Conservation (phyloP, 257 asterid genomes). For the Solanum peruvianum region DNA sequence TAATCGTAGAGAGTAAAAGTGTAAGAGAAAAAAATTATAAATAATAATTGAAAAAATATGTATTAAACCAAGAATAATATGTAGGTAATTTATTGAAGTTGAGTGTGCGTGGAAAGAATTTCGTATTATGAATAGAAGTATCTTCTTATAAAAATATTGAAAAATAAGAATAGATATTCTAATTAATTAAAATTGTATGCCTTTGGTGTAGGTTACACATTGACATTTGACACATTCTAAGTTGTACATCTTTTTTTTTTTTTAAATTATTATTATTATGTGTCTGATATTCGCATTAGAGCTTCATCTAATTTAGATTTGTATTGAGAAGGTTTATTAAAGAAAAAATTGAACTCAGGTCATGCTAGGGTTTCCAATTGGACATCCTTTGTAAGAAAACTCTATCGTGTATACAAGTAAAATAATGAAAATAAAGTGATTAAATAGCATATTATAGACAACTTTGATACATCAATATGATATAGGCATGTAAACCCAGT, state of each 20-base stretch:
- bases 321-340: no score
- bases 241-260: neutral
- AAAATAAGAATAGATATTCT: neutral
- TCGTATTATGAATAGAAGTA: neutral
- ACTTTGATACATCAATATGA: no score
- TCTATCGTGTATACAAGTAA: no score
- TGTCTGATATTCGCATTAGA: neutral
- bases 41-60: no score
- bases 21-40: neutral
- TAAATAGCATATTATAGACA: no score
- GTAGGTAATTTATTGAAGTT: neutral
- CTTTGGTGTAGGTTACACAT: neutral
- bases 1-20: neutral
- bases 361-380: no score
- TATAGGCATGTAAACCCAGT: no score
- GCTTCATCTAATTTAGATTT: neutral
- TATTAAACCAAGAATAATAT: no score
- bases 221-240: neutral
- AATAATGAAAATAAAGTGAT: no score
- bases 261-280: neutral
- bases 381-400: no score
- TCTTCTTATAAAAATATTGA: neutral
- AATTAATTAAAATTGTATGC: neutral
- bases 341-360: no score
- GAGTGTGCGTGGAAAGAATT: neutral